Evolutionary conservation across 2,329 filamentous ascomycete genomes (phyloP).

Genomic region (Chaetomium sp.): DNA sequence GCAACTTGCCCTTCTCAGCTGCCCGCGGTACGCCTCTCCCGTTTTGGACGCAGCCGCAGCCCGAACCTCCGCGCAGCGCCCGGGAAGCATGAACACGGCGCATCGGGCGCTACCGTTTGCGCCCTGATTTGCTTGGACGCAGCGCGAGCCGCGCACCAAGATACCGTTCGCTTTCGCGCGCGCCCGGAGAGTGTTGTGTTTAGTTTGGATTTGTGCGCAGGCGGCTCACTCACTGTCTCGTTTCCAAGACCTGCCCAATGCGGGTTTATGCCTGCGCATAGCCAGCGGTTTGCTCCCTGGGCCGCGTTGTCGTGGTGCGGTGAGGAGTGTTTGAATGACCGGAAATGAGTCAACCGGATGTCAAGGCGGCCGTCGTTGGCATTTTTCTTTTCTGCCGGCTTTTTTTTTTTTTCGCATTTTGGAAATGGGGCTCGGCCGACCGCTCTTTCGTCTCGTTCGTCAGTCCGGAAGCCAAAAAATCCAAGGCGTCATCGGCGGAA

Average conservation of each 20-base stretch:
- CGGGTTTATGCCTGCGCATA: neutral
- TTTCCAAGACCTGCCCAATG: conserved; percentile 9
- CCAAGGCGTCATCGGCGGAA: conserved; percentile 9
- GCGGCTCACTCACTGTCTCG: no score
- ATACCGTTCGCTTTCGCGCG: no score
- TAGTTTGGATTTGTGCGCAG: no score
- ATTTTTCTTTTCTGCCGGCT: neutral
- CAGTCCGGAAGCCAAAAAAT: neutral
- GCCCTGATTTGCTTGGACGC: neutral
- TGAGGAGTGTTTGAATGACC: neutral
- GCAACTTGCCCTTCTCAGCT: conserved; percentile 23
- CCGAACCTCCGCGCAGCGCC: conserved; percentile 4
- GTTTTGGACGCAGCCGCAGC: conserved; percentile 13
- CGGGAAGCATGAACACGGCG: neutral
- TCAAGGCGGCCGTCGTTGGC: conserved; percentile 2
- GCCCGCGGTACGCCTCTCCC: conserved; percentile 25
- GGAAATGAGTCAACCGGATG: conserved; percentile 4
- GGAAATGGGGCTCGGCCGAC: conserved; percentile 10
- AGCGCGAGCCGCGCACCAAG: no score
- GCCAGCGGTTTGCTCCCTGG: neutral
- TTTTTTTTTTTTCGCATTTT: no score
- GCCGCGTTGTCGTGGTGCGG: neutral
- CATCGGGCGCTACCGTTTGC: conserved; percentile 18
- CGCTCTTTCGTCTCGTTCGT: conserved; percentile 13
- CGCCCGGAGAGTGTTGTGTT: no score